These are phyloP conservation scores for Neodidymelliopsis sp. DNA, from an alignment of 2,329 filamentous ascomycete genomes.

Conservation along the genomic window DNA sequence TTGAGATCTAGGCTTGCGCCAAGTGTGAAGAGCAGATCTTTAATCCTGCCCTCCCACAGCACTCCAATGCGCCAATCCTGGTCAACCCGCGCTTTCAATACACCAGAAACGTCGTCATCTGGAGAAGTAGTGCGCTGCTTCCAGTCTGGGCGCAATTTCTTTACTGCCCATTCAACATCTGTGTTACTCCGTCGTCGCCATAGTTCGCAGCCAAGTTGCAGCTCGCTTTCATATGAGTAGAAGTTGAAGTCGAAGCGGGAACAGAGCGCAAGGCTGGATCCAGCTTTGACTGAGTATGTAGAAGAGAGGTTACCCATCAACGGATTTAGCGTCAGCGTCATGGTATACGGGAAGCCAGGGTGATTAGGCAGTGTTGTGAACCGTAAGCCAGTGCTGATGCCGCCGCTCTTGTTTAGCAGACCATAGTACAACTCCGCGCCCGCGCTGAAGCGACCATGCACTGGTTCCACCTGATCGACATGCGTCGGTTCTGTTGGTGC, in stretches of 20 bases:
- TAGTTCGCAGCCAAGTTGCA: constrained; percentile 89
- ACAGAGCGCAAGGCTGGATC: constrained; percentile 81
- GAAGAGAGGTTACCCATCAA: constrained; percentile 93
- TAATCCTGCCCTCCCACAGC: constrained; percentile 91
- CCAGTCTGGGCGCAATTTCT: constrained; percentile 54
- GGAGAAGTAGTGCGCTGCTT: constrained; percentile 40
- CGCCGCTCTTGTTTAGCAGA: constrained; percentile 90
- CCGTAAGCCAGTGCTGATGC: constrained; percentile 84
- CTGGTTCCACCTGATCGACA: constrained; percentile 56
- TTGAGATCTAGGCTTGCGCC: constrained; percentile 85
- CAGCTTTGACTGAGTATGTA: constrained; percentile 90
- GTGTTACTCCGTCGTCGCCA: constrained; percentile 70
- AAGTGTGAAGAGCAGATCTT: constrained; percentile 90
- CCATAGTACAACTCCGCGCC: constrained; percentile 97
- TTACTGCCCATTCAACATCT: constrained; percentile 55
- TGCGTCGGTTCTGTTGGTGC: constrained; percentile 33
- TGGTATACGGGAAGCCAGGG: constrained; percentile 87
- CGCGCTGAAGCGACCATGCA: constrained; percentile 84
- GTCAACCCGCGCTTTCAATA: constrained; percentile 88
- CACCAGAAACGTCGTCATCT: constrained; percentile 77
- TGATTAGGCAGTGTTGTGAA: constrained; percentile 86
- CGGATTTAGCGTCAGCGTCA: constrained; percentile 91
- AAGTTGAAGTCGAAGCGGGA: constrained; percentile 97
- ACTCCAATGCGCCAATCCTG: constrained; percentile 86
- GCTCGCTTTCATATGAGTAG: constrained; percentile 95